Evolutionary conservation across 2,329 filamentous ascomycete genomes (phyloP).

Genomic region (Zymoseptoria brevis): DNA sequence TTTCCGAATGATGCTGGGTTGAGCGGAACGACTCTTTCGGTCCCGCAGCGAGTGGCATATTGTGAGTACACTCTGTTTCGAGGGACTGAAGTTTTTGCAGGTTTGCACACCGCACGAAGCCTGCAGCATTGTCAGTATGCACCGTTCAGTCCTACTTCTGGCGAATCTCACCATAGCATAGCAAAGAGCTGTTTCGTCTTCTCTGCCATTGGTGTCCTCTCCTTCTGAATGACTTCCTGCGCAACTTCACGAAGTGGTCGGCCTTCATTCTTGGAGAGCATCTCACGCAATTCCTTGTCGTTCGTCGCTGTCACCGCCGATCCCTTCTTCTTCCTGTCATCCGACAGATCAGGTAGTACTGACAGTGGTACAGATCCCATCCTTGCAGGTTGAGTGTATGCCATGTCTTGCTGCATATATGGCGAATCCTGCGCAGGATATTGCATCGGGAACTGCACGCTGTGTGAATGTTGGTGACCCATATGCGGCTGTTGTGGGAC

Average conservation of each 20-base stretch:
- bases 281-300: slow-evolving; percentile 69
- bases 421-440: slow-evolving; percentile 21
- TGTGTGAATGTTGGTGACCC: slow-evolving; percentile 2
- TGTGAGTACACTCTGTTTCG: slow-evolving; percentile 90
- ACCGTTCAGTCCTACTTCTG: not conserved
- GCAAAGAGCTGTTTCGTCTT: slow-evolving; percentile 79
- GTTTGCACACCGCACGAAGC: slow-evolving; percentile 65
- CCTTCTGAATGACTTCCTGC: slow-evolving; percentile 66
- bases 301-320: slow-evolving; percentile 67
- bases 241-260: slow-evolving; percentile 65
- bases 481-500: slow-evolving; percentile 11
- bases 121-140: slow-evolving; percentile 38
- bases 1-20: slow-evolving; percentile 98
- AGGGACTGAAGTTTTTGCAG: slow-evolving; percentile 77
- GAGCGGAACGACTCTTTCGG: slow-evolving; percentile 84
- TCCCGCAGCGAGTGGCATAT: slow-evolving; percentile 87
- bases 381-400: slow-evolving; percentile 20
- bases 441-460: slow-evolving; percentile 16
- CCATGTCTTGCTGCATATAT: slow-evolving; percentile 22
- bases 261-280: slow-evolving; percentile 62
- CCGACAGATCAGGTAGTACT: slow-evolving; percentile 25
- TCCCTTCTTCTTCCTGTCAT: slow-evolving; percentile 45
- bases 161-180: slow-evolving; percentile 66
- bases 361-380: slow-evolving; percentile 22
- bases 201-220: slow-evolving; percentile 72